These are phyloP conservation scores for Umbilicus rupestris DNA, from an alignment of 164 flowering plant species.

Conservation along the genomic window DNA sequence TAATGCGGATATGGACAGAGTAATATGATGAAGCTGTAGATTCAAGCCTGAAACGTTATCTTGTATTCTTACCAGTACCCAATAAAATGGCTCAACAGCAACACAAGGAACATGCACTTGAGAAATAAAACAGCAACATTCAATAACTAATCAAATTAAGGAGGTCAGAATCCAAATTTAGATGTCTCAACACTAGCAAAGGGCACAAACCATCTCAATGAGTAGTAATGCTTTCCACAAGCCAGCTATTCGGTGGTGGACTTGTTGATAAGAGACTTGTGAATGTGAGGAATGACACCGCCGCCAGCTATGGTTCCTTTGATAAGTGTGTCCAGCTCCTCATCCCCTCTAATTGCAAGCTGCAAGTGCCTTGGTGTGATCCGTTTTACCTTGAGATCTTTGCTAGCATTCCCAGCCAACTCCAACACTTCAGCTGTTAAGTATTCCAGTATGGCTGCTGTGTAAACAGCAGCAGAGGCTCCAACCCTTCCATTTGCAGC, in stretches of 20 bases:
- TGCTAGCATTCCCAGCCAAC: constrained; percentile 33
- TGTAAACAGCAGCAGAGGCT: constrained; percentile 32
- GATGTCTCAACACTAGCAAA: not conserved
- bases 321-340: constrained; percentile 31
- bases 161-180: not conserved
- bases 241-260: constrained; percentile 22
- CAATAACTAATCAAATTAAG: not conserved
- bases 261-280: constrained; percentile 33
- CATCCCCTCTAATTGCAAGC: constrained; percentile 33
- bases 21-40: not conserved
- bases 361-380: constrained; percentile 32
- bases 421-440: constrained; percentile 32
- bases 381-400: constrained; percentile 33
- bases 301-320: constrained; percentile 36
- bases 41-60: not conserved
- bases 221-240: not conserved
- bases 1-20: not conserved
- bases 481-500: constrained; percentile 31
- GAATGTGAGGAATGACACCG: constrained; percentile 34
- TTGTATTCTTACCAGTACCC: not conserved
- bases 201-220: not conserved
- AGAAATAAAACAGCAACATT: not conserved
- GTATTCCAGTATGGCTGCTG: constrained; percentile 31
- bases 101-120: not conserved
- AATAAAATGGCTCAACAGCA: not conserved